Evolutionary conservation across 2,329 filamentous ascomycete genomes (phyloP).

Genomic region (Aspergillus pseudonomiae): DNA sequence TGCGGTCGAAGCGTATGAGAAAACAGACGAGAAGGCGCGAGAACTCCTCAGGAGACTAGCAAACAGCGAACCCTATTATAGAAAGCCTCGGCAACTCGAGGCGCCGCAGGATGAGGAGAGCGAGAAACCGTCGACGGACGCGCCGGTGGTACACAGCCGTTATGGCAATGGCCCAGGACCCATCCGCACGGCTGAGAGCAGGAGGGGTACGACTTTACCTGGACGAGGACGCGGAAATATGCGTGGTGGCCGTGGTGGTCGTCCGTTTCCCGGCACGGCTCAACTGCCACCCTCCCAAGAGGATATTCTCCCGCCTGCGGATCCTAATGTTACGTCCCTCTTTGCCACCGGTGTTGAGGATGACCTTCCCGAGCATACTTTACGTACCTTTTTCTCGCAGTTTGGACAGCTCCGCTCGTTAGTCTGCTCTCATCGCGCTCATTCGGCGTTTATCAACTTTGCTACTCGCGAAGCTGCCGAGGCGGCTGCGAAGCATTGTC

Average conservation of each 20-base stretch:
- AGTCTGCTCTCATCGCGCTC: constrained; percentile 94
- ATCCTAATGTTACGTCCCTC: constrained; percentile 85
- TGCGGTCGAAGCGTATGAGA: constrained; percentile 86
- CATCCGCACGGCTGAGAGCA: constrained; percentile 72
- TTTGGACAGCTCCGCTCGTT: constrained; percentile 90
- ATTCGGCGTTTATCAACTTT: constrained; percentile 97
- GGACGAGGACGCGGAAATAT: constrained; percentile 51
- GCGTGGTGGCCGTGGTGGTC: constrained; percentile 53
- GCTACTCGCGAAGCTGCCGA: constrained; percentile 83
- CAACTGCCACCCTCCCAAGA: constrained; percentile 78
- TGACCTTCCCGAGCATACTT: constrained; percentile 87
- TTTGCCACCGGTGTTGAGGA: constrained; percentile 97
- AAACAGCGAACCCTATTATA: constrained; percentile 92
- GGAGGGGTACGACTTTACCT: constrained; percentile 41
- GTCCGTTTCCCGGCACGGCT: constrained; percentile 69
- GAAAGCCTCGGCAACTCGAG: constrained; percentile 80
- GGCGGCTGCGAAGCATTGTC: constrained; percentile 78
- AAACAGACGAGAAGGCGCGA: constrained; percentile 94
- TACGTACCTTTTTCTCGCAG: constrained; percentile 85
- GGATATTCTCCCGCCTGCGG: constrained; percentile 82
- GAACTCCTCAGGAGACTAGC: constrained; percentile 84
- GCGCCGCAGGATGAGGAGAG: constrained; percentile 43
- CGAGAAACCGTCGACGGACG: constrained; percentile 45
- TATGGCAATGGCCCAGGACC: constrained; percentile 58
- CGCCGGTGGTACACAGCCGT: constrained; percentile 43